Conservation (phyloP, 164 flowering plant species). For the Chloranthus sessilifolius region DNA sequence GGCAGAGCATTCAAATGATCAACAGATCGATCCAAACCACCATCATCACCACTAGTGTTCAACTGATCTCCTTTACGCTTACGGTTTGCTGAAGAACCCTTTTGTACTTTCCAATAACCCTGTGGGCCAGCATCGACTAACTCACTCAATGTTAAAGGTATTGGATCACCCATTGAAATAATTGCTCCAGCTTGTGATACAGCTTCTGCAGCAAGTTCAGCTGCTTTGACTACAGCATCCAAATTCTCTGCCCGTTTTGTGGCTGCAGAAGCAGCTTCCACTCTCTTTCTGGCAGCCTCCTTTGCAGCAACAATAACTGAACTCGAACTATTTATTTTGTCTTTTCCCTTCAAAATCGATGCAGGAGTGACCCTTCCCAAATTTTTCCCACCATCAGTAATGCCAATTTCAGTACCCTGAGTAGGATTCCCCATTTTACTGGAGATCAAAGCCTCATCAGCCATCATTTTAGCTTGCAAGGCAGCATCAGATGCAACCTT, state of each 20-base stretch:
- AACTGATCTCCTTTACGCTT: slow-evolving; percentile 10
- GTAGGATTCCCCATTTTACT: slow-evolving; percentile 17
- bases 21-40: slow-evolving; percentile 13
- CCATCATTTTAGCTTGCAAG: slow-evolving; percentile 85
- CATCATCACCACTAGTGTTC: slow-evolving; percentile 12
- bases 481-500: slow-evolving; percentile 90
- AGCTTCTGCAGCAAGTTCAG: slow-evolving; percentile 93
- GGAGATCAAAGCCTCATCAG: slow-evolving; percentile 55
- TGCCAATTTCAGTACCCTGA: slow-evolving; percentile 15
- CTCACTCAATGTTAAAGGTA: slow-evolving; percentile 45
- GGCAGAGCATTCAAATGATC: slow-evolving; percentile 17
- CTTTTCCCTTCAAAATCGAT: slow-evolving; percentile 52
- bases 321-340: slow-evolving; percentile 30
- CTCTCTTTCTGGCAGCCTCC: slow-evolving; percentile 70
- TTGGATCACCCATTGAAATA: slow-evolving; percentile 80
- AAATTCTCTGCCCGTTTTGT: slow-evolving; percentile 82
- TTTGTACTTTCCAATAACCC: slow-evolving; percentile 51
- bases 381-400: slow-evolving; percentile 23
- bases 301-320: slow-evolving; percentile 66
- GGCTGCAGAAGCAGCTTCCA: slow-evolving; percentile 92
- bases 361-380: slow-evolving; percentile 48
- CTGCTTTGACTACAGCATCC: slow-evolving; percentile 89
- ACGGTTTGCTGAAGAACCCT: slow-evolving; percentile 20
- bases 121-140: slow-evolving; percentile 66
- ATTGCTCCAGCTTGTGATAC: slow-evolving; percentile 86